phyloP scores from a whole-genome alignment of 2,329 filamentous ascomycete species.

The Teratosphaeria zuluensis region DNA sequence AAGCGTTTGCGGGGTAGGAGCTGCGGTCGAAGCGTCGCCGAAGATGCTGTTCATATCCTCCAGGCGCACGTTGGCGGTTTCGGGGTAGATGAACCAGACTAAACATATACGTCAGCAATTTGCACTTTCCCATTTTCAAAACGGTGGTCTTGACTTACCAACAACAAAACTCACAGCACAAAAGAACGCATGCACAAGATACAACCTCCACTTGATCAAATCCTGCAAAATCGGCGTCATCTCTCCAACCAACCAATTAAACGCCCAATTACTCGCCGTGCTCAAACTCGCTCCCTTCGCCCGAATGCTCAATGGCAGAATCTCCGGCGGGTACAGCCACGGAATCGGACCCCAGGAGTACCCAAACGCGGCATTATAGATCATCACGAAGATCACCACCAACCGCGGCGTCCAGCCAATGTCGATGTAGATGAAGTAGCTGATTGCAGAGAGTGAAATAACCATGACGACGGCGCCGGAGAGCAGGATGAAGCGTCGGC shows the following conservation, averaged over 20 bases:
- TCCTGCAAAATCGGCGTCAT: slow-evolving; percentile 91
- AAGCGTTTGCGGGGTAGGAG: slow-evolving; percentile 66
- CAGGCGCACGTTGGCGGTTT: slow-evolving; percentile 87
- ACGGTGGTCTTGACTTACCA: slow-evolving; percentile 54
- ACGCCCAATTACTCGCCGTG: slow-evolving; percentile 95
- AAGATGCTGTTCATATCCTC: slow-evolving; percentile 97
- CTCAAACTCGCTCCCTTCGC: slow-evolving; percentile 95
- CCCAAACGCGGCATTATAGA: slow-evolving; percentile 95
- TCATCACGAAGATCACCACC: slow-evolving; percentile 92
- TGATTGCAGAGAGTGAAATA: slow-evolving; percentile 76
- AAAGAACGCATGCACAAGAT: slow-evolving; percentile 93
- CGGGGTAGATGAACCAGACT: slow-evolving; percentile 98
- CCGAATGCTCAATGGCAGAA: slow-evolving; percentile 88
- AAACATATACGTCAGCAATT: slow-evolving; percentile 5
- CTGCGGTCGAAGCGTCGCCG: slow-evolving; percentile 78
- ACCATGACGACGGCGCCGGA: slow-evolving; percentile 86
- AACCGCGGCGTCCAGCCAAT: slow-evolving; percentile 66
- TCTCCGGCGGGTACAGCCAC: slow-evolving; percentile 98
- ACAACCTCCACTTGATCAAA: slow-evolving; percentile 85
- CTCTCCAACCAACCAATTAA: slow-evolving; percentile 94
- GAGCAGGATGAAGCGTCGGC: slow-evolving; percentile 77
- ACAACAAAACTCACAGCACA: slow-evolving; percentile 91
- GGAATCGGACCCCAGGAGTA: slow-evolving; percentile 97
- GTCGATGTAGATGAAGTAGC: slow-evolving; percentile 90
- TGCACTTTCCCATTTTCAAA: slow-evolving; percentile 1